Evolutionary conservation across 2,329 filamentous ascomycete genomes (phyloP).

Genomic region (Alternaria longipes): DNA sequence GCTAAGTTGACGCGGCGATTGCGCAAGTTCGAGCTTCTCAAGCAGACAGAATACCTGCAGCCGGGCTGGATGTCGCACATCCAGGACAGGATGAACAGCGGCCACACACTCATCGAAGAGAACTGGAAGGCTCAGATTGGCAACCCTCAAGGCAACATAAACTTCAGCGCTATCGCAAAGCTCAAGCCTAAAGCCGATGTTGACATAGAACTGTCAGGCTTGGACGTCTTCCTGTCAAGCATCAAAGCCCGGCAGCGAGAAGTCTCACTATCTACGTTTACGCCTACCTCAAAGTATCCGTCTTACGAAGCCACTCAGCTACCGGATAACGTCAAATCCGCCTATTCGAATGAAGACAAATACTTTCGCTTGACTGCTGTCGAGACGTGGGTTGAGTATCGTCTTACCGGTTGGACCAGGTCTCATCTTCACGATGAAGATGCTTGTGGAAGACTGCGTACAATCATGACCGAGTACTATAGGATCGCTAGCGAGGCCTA

Average conservation of each 20-base stretch:
- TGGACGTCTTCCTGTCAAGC: slow-evolving; percentile 29
- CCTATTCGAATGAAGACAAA: slow-evolving; percentile 21
- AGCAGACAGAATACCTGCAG: slow-evolving; percentile 9
- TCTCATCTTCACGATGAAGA: slow-evolving; percentile 25
- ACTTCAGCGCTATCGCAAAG: slow-evolving; percentile 5
- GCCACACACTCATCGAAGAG: slow-evolving; percentile 19
- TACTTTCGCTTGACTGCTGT: slow-evolving; percentile 56
- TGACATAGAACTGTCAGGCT: slow-evolving; percentile 21
- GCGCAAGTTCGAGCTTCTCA: slow-evolving; percentile 31
- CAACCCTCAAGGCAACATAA: slow-evolving; percentile 8
- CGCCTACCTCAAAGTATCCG: slow-evolving; percentile 18
- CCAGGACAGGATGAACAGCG: slow-evolving; percentile 3
- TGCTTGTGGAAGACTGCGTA: slow-evolving; percentile 36
- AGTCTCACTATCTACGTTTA: slow-evolving; percentile 13
- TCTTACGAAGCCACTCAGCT: slow-evolving; percentile 14
- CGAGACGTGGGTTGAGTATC: slow-evolving; percentile 60
- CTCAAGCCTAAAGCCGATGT: slow-evolving; percentile 30
- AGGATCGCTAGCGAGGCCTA: slow-evolving; percentile 44
- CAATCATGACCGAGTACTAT: slow-evolving; percentile 31
- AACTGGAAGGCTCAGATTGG: slow-evolving; percentile 20
- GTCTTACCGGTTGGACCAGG: slow-evolving; percentile 54
- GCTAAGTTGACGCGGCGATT: slow-evolving; percentile 36
- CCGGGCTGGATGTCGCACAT: slow-evolving; percentile 15
- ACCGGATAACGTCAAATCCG: slow-evolving; percentile 11
- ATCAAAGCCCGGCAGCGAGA: slow-evolving; percentile 14